Percentiles rank a stretch among this genome's conserved stretches.
Evolutionary conservation across 2,329 filamentous ascomycete species (phyloP).

Genomic region (Verticillium tricorpus): DNA sequence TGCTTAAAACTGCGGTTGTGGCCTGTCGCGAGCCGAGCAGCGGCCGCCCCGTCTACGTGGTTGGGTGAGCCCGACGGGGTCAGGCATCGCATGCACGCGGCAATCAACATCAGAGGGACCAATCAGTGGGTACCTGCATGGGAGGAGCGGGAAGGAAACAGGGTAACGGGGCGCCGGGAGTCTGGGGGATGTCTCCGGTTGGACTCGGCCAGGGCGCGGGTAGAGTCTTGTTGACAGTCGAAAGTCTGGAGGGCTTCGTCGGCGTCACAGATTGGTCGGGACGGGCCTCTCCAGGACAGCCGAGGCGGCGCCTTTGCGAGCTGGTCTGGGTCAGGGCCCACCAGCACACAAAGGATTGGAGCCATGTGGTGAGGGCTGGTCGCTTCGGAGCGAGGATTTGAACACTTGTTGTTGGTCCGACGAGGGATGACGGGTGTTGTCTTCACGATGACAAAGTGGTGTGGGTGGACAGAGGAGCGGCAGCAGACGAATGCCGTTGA

Average conservation of each 20-base stretch:
- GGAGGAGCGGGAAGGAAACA: background rate
- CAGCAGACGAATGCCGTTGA: background rate
- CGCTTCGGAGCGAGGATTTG: background rate
- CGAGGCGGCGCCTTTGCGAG: background rate
- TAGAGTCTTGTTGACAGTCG: background rate
- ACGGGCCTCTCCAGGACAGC: background rate
- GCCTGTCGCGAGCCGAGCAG: constrained; percentile 1
- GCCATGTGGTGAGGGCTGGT: background rate
- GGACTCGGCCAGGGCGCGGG: background rate
- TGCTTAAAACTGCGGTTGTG: constrained; percentile 1
- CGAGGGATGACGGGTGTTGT: background rate
- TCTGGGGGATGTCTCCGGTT: background rate
- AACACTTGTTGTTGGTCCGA: background rate
- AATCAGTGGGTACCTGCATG: constrained; percentile 5
- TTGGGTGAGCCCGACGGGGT: constrained; percentile 2
- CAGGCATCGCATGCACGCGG: background rate
- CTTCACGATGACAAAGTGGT: background rate
- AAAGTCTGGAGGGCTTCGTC: background rate
- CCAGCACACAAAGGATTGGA: background rate
- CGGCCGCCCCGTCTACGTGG: background rate
- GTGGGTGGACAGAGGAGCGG: background rate
- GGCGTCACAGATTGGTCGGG: background rate
- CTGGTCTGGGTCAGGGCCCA: background rate
- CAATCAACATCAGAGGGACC: background rate
- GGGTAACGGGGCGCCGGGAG: background rate